phyloP scores from a whole-genome alignment of 345 rosid genomes.

The Euphorbia pulcherrima region DNA sequence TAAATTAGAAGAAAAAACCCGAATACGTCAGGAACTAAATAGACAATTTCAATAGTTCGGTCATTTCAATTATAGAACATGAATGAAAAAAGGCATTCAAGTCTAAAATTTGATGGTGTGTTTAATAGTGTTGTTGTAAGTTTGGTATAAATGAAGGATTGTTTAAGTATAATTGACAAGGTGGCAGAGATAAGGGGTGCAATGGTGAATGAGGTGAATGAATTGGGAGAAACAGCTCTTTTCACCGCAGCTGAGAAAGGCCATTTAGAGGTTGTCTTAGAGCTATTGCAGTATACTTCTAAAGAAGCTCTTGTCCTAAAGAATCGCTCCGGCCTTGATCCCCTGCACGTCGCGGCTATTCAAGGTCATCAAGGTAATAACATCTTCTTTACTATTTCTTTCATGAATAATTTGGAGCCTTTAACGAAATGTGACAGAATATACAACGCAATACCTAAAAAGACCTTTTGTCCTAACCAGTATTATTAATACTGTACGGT shows the following conservation, averaged over 20 bases:
- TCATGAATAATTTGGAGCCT: no score
- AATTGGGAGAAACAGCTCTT: conserved; percentile 87
- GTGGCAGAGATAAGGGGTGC: conserved; percentile 67
- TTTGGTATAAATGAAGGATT: not conserved
- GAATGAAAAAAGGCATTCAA: no score
- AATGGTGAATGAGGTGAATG: conserved; percentile 82
- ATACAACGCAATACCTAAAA: no score
- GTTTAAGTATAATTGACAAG: conserved; percentile 14
- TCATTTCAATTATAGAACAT: no score
- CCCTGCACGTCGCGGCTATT: conserved; percentile 77
- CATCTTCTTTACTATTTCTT: no score
- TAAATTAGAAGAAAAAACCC: no score
- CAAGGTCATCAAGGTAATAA: conserved; percentile 85
- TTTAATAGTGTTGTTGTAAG: not conserved
- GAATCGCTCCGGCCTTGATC: conserved; percentile 63
- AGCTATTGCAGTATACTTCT: conserved; percentile 54
- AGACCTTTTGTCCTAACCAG: no score
- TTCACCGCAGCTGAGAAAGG: conserved; percentile 85
- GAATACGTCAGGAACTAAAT: no score
- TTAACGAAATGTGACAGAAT: no score
- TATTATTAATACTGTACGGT: no score
- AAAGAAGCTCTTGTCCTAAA: conserved; percentile 57
- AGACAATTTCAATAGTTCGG: no score
- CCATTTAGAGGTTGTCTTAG: conserved; percentile 67
- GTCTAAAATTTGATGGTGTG: no score